Percentiles rank a stretch among this genome's conserved stretches.
These are phyloP conservation scores for Curvularia sp. DNA, from an alignment of 2,329 filamentous ascomycete genomes.

Conservation along the genomic window DNA sequence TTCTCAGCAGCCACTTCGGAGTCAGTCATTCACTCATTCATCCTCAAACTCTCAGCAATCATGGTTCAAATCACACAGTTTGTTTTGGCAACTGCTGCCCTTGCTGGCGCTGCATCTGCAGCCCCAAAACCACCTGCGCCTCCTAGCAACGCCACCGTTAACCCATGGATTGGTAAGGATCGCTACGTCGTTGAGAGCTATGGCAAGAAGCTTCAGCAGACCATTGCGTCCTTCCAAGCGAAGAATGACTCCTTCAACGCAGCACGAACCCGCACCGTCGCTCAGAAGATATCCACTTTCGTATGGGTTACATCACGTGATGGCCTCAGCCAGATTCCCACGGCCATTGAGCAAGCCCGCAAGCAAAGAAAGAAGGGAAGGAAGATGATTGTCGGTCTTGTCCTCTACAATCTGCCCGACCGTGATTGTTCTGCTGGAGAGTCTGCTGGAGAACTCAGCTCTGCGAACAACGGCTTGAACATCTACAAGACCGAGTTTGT, in stretches of 20 bases:
- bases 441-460: conserved; percentile 80
- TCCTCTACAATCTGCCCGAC: conserved; percentile 94
- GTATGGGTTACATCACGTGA: conserved; percentile 36
- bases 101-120: conserved; percentile 27
- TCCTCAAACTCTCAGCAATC: conserved; percentile 9
- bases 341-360: conserved; percentile 34
- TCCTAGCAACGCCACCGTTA: conserved; percentile 20
- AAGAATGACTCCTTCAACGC: conserved; percentile 37
- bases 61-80: conserved; percentile 38
- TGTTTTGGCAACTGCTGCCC: conserved; percentile 30
- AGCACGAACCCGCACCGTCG: conserved; percentile 37
- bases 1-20: conserved; percentile 6
- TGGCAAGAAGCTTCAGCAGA: conserved; percentile 37
- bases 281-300: conserved; percentile 37
- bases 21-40: conserved; percentile 3
- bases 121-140: conserved; percentile 16
- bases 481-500: conserved; percentile 41
- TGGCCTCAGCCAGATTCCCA: conserved; percentile 26
- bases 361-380: conserved; percentile 26
- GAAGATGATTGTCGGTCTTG: conserved; percentile 50
- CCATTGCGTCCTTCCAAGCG: conserved; percentile 31
- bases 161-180: conserved; percentile 35
- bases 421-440: conserved; percentile 82
- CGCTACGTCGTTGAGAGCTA: conserved; percentile 34
- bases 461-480: conserved; percentile 57